phyloP scores from a whole-genome alignment of 108 stramenopile species.

The Asterionellopsis glacialis region DNA sequence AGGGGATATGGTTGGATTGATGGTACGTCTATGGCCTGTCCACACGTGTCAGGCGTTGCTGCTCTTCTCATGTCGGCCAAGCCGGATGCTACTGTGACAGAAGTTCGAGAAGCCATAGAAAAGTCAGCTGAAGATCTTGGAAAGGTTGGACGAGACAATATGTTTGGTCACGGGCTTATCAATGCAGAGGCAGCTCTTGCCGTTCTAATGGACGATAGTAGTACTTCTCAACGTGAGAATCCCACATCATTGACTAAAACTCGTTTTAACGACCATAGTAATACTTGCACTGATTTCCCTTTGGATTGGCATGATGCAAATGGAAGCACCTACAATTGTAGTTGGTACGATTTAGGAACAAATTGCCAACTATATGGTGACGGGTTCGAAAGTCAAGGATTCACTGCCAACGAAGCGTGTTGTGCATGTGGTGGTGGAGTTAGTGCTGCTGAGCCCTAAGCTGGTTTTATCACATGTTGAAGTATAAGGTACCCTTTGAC shows the following conservation, averaged over 20 bases:
- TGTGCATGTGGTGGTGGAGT: background rate
- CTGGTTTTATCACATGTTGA: too few species aligned
- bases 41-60: conserved; percentile 68
- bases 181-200: background rate
- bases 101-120: conserved; percentile 45
- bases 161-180: conserved; percentile 14
- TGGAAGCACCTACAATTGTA: conserved; percentile 11
- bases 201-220: too few species aligned
- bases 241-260: background rate
- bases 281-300: conserved; percentile 4
- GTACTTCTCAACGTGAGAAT: background rate
- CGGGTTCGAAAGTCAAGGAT: background rate
- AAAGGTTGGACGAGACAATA: conserved; percentile 1
- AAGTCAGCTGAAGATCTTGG: conserved; percentile 13
- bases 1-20: conserved; percentile 18
- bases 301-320: conserved; percentile 7
- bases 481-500: too few species aligned
- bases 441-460: too few species aligned
- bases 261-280: too few species aligned
- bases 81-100: conserved; percentile 38
- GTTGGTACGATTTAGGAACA: conserved; percentile 3
- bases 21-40: conserved; percentile 59
- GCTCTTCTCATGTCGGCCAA: conserved; percentile 46
- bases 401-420: conserved; percentile 4
- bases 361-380: background rate